These are phyloP conservation scores for Carallia brachiata DNA, from an alignment of 345 rosid species.

Conservation along the genomic window DNA sequence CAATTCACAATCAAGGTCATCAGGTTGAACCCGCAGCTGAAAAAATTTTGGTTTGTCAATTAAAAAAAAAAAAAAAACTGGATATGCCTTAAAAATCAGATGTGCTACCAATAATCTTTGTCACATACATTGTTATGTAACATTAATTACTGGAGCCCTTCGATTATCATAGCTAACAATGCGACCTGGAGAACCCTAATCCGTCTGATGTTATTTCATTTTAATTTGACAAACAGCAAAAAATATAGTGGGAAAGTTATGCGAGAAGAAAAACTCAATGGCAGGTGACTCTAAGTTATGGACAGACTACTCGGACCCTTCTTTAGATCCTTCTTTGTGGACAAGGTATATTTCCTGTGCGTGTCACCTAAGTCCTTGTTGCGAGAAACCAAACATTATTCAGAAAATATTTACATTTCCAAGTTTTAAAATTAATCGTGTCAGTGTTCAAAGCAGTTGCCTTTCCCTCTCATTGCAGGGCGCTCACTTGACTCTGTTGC, in stretches of 20 bases:
- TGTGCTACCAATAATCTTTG: neutral
- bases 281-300: neutral
- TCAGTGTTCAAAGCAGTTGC: neutral
- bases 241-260: neutral
- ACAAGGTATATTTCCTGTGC: slow-evolving; percentile 9
- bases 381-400: slow-evolving; percentile 14
- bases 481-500: neutral
- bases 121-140: slow-evolving; percentile 8
- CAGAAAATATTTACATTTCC: slow-evolving; percentile 20
- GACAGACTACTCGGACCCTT: neutral
- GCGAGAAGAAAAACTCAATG: neutral
- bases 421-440: neutral
- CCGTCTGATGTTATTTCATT: slow-evolving; percentile 13
- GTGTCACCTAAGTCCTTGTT: slow-evolving; percentile 6
- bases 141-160: slow-evolving; percentile 13
- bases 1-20: no score
- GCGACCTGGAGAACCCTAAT: slow-evolving; percentile 9
- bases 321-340: neutral
- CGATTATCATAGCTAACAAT: slow-evolving; percentile 3
- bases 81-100: neutral
- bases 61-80: no score
- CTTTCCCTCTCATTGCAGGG: neutral
- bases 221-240: slow-evolving; percentile 6
- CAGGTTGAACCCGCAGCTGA: no score
- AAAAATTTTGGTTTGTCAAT: no score